Base-by-base conservation (phyloP, 352 stramenopile genomes). In the Globisporangium heterothallicum region DNA sequence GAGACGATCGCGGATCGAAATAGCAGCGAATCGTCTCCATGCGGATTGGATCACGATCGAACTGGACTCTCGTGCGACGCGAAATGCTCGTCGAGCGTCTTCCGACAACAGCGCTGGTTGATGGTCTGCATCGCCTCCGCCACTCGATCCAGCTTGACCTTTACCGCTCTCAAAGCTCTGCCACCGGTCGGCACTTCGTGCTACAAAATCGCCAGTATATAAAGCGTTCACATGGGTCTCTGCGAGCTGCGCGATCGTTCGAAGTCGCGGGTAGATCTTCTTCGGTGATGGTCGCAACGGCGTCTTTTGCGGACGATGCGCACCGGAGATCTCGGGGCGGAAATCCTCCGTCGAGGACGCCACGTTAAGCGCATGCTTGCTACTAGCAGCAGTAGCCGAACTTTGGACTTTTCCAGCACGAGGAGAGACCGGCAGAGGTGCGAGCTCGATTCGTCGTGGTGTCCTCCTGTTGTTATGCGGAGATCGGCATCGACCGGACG, bases 41-140 rank as follows among this genome's bases (percentile, higher is more conserved):
- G 59, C 61, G 29, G 58, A 69, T 44, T 86, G 77, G 21, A 86
- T 66, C 30, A 86, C 77, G 6, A 86, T 36, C 24, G 68, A 64
- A 1, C 63, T 68, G 0, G 68, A 78, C 13, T 63, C 24, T 27
- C 64, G 63, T 21, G 69, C 62, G 4, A 63, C 50, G 13, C 35
- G 53, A 9, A 57, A 57, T 1, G 70, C 61, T 18, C 40, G 56
- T 4, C 19, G 21, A 8, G 60, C 56, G 34, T 78, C 59, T 16
- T 53, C 42, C 26, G 58, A 52, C 22, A 38, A 24, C 4, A 16
- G n/a, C n/a, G 14, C 32, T 38, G 32, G 8, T 18, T 6, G 32
- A 38, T n/a, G 32, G n/a, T 38, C 12, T 38, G 32, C 6, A 10
- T 10, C 32, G n/a, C 8, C 4, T 16, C 4, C 32, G 10, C n/a